These are phyloP conservation scores for Pythium scleroteichum DNA, from an alignment of 352 stramenopile genomes.

Conservation along the genomic window DNA sequence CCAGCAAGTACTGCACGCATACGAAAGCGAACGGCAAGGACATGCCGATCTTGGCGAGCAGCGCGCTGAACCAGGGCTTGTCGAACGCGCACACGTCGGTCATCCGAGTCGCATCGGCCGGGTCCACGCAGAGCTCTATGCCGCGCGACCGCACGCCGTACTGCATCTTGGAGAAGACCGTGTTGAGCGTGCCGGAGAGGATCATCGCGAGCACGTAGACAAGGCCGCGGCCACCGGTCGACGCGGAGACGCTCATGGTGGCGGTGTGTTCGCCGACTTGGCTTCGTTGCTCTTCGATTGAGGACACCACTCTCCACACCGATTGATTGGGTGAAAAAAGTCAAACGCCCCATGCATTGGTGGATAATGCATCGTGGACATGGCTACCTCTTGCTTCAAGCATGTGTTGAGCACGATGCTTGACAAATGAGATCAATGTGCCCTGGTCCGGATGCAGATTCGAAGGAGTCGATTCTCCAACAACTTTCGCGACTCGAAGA, in stretches of 20 bases:
- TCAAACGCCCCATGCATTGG: neutral
- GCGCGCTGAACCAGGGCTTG: conserved; percentile 83
- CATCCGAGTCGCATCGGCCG: conserved; percentile 14
- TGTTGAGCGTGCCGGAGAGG: conserved; percentile 78
- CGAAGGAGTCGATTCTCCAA: no score
- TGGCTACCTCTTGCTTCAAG: no score
- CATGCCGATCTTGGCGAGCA: conserved; percentile 87
- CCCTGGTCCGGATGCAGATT: no score
- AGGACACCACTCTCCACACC: neutral
- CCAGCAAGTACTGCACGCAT: conserved; percentile 45
- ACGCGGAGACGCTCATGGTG: conserved; percentile 1
- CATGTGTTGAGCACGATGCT: no score
- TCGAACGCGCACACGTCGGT: conserved; percentile 73
- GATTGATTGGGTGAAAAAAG: neutral
- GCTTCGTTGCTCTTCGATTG: neutral
- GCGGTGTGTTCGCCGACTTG: neutral
- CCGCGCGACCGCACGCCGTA: conserved; percentile 68
- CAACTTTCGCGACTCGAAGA: no score
- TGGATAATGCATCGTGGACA: conserved; percentile 6
- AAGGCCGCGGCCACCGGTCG: conserved; percentile 23
- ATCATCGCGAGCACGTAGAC: conserved; percentile 69
- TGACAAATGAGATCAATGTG: no score
- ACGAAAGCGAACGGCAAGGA: conserved; percentile 71
- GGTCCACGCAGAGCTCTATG: conserved; percentile 51
- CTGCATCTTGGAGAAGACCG: conserved; percentile 83